Base-by-base conservation (phyloP, 176 grass and related monocot genomes). In the Zoysia pacifica region DNA sequence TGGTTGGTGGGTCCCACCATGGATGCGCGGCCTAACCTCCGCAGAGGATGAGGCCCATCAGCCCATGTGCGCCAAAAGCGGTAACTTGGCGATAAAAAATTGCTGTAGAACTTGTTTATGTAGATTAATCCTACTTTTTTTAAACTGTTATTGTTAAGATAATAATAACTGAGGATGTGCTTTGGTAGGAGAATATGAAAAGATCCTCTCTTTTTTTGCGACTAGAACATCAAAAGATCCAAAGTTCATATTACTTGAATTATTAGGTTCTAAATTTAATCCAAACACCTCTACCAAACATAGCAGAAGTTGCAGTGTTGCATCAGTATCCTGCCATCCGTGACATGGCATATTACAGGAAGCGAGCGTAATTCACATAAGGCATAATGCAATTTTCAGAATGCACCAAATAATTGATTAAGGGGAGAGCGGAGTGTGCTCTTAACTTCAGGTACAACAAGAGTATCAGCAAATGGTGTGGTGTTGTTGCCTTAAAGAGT, bases 391-490 rank as follows among this genome's bases (percentile, higher is more conserved):
- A 74, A 20, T 58, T 4, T 58, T 11, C 52, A 44, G 53, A 9
- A 18, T 2, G 52, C 4, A 74, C 14, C 5, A 14, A 43, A 40
- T 16, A 72, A 19, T 39, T 19, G 46, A 70, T 46, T 5, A 10
- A 15, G 15, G 4, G 44, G 9, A 5, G 38, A 72, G 42, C 7
- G 15, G 3, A 61, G 44, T 9, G 45, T 5, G 37, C 55, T 12
- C 15, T 76, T 62, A 64, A 76, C 16, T 86, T 64, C 37, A 87
- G 40, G 39, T 54, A 81, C 42, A 48, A 52, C 7, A 16, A 65
- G 11, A 45, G 6, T 7, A 59, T 62, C 7, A 65, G 47, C 35
- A 65, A 69, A 65, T 72, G 64, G 9, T 53, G 42, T 64, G 4
- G 37, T 64, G 80, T 1, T 15, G 37, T 3, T 53, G 74, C 59